Base-by-base conservation (phyloP, 306 rosid genomes). In the Vigna radiata region DNA sequence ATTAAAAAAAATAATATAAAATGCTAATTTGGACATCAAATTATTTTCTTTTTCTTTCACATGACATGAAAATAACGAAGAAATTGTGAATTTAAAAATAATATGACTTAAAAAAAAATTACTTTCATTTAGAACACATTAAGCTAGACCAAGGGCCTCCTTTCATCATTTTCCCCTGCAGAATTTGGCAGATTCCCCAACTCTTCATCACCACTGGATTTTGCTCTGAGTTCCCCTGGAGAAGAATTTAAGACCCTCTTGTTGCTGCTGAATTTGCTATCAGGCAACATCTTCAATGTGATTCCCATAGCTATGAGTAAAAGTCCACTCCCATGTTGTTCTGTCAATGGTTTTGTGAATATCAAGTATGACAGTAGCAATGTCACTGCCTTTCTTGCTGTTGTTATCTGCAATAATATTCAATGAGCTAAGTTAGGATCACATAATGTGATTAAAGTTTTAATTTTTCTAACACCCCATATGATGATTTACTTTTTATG, bases 331-430 rank as follows among this genome's bases (percentile, higher is more conserved):
- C 94, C 98, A 79, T 91, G 98, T 43, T 91, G 96, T 75, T 91
- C 97, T 8, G 97, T 94, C 47, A 94, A 85, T 84, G 98, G 98
- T 81, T 94, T 91, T 86, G 98, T 94, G 71, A 94, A 94, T 85
- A 94, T 87, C 90, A 94, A 16, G 86, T 94, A 94, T 31, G 98
- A 94, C 18, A 94, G 72, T 61, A 94, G 72, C 83, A 94, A 85
- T 68, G 97, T 91, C 82, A 94, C 94, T 31, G 96, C 98, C 81
- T 94, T 94, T 67, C 98, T 94, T 48, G 98, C 98, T 8, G 98
- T 94, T 82, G 98, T 94, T 72, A 91, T 86, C 98, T 93, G 97
- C 64, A 11, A 72, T 11, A 5, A 15, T 68, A 54, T 82, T 79
- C 69, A 68, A 37, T 76, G 55, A 68, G 52, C 8, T 79, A 78